Conservation (phyloP, 768 basidiomycete species). For the Leucocoprinus sp. region DNA sequence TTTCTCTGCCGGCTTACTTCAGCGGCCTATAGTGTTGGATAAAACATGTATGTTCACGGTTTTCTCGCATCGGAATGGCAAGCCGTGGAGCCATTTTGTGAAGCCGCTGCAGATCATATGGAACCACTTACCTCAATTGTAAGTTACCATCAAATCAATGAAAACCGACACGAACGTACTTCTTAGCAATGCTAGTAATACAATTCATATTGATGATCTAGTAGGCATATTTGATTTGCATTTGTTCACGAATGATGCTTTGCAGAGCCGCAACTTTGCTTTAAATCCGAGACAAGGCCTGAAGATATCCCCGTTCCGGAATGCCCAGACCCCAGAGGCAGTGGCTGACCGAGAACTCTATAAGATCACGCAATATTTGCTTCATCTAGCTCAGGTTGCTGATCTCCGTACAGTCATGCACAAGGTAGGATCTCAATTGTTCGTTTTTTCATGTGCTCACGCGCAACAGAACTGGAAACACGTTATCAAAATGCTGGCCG, state of each 20-base stretch:
- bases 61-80: constrained; percentile 62
- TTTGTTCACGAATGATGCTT: constrained; percentile 1
- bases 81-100: constrained; percentile 74
- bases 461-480: constrained; percentile 43
- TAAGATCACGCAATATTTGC: constrained; percentile 56
- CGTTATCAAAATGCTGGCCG: constrained; percentile 32
- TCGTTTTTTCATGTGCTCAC: background rate
- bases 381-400: constrained; percentile 47
- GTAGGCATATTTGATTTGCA: constrained; percentile 25
- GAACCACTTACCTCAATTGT: constrained; percentile 83
- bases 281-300: constrained; percentile 79
- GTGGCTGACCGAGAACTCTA: constrained; percentile 62
- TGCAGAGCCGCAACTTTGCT: constrained; percentile 76
- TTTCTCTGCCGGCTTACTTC: background rate
- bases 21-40: constrained; percentile 57
- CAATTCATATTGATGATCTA: constrained; percentile 85
- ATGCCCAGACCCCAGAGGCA: constrained; percentile 59
- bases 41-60: constrained; percentile 87
- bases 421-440: constrained; percentile 36
- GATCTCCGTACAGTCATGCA: constrained; percentile 65
- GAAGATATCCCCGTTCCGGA: constrained; percentile 76
- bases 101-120: constrained; percentile 82
- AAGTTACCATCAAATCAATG: constrained; percentile 12
- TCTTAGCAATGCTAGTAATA: constrained; percentile 55
- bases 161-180: background rate